Conservation (phyloP, 495 filamentous ascomycete genomes). For the Talaromyces thailandensis region DNA sequence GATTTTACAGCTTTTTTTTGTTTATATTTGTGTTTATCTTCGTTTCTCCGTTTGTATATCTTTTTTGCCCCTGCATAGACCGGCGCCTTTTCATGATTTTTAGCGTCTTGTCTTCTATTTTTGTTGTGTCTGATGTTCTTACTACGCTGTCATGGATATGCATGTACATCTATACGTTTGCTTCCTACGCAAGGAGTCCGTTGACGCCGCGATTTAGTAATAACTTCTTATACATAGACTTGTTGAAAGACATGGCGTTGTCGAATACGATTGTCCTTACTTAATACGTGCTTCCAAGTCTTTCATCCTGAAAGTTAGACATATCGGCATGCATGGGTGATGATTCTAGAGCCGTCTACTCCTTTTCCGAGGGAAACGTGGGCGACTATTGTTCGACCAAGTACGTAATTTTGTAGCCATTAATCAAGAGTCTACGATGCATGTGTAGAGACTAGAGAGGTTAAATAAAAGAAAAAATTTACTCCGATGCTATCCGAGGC, state of each 20-base stretch:
- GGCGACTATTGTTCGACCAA: background rate
- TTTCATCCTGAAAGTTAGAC: too few species aligned
- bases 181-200: background rate
- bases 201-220: background rate
- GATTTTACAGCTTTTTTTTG: background rate
- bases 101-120: slow-evolving; percentile 2
- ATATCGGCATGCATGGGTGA: background rate
- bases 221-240: background rate
- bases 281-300: too few species aligned
- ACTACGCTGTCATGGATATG: slow-evolving; percentile 2
- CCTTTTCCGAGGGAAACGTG: background rate
- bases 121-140: background rate
- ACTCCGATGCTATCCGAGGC: background rate
- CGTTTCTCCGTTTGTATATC: background rate
- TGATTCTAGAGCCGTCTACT: background rate
- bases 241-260: background rate
- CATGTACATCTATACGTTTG: slow-evolving; percentile 1
- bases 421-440: background rate
- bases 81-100: background rate
- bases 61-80: slow-evolving; percentile 1
- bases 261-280: background rate
- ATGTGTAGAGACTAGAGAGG: background rate
- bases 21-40: background rate
- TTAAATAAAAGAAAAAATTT: background rate
- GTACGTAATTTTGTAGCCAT: background rate